Conservation (phyloP, 2,329 filamentous ascomycete genomes). For the Fusarium decemcellulare region DNA sequence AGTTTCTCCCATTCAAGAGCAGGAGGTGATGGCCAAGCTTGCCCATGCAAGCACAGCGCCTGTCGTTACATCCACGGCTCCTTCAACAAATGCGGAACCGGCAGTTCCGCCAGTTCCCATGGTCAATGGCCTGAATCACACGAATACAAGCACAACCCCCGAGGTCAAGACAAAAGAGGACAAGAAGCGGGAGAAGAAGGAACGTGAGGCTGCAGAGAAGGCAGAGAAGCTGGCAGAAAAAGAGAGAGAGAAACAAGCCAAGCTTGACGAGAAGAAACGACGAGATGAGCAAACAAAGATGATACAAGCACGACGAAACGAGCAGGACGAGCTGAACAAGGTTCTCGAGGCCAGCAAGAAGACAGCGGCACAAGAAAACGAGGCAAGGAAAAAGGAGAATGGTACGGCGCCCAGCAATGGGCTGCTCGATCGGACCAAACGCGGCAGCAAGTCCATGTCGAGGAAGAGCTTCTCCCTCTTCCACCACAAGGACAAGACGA, state of each 20-base stretch:
- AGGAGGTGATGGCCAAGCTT: slow-evolving; percentile 69
- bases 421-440: slow-evolving; percentile 76
- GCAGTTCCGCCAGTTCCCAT: slow-evolving; percentile 30
- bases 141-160: slow-evolving; percentile 41
- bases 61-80: slow-evolving; percentile 41
- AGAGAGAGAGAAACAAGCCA: slow-evolving; percentile 57
- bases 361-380: slow-evolving; percentile 68
- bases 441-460: slow-evolving; percentile 84
- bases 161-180: slow-evolving; percentile 68
- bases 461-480: slow-evolving; percentile 81
- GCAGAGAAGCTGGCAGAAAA: slow-evolving; percentile 67
- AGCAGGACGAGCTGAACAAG: slow-evolving; percentile 73
- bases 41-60: slow-evolving; percentile 78
- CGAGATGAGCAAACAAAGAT: slow-evolving; percentile 70
- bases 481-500: slow-evolving; percentile 63
- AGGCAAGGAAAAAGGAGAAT: slow-evolving; percentile 57
- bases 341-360: slow-evolving; percentile 77
- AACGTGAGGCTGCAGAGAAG: slow-evolving; percentile 69
- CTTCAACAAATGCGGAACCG: slow-evolving; percentile 22
- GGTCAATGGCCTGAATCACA: slow-evolving; percentile 37
- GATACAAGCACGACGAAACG: slow-evolving; percentile 66
- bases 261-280: slow-evolving; percentile 57
- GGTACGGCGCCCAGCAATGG: slow-evolving; percentile 54
- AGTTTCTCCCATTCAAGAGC: slow-evolving; percentile 59
- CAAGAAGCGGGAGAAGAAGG: slow-evolving; percentile 78